Conservation (phyloP, 306 rosid species). For the Comarum palustre region DNA sequence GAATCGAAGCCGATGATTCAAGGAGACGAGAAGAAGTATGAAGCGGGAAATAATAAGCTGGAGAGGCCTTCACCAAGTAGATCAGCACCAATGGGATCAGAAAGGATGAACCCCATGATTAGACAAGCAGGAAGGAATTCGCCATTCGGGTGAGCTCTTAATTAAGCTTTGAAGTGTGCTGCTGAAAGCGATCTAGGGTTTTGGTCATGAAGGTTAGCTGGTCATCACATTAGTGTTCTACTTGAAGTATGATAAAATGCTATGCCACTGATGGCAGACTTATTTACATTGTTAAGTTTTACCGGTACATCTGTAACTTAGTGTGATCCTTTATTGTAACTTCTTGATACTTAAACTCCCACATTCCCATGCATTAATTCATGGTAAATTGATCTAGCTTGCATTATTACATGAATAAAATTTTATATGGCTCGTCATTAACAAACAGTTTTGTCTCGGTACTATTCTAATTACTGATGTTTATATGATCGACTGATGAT, state of each 20-base stretch:
- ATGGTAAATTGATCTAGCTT: constrained; percentile 4
- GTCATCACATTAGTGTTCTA: constrained; percentile 26
- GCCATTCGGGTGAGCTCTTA: constrained; percentile 58
- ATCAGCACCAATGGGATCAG: constrained; percentile 35
- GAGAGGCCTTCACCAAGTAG: constrained; percentile 86
- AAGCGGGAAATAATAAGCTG: constrained; percentile 56
- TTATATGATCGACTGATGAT: background rate
- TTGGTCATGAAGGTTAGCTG: constrained; percentile 32
- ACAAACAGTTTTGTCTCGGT: background rate
- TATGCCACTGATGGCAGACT: constrained; percentile 64
- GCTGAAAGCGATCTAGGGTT: constrained; percentile 49
- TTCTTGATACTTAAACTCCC: constrained; percentile 18
- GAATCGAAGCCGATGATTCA: constrained; percentile 64
- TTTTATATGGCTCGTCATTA: no score
- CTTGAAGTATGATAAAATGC: constrained; percentile 46
- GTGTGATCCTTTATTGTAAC: constrained; percentile 29
- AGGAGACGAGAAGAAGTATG: constrained; percentile 57
- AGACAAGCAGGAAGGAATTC: constrained; percentile 58
- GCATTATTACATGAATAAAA: no score
- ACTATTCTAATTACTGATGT: background rate
- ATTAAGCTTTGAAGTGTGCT: constrained; percentile 33
- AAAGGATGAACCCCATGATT: constrained; percentile 78
- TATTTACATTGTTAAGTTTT: constrained; percentile 33
- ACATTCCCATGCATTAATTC: constrained; percentile 22
- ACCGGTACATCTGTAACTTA: constrained; percentile 36